Conservation (phyloP, 306 rosid genomes). For the Pterocarpus santalinus region DNA sequence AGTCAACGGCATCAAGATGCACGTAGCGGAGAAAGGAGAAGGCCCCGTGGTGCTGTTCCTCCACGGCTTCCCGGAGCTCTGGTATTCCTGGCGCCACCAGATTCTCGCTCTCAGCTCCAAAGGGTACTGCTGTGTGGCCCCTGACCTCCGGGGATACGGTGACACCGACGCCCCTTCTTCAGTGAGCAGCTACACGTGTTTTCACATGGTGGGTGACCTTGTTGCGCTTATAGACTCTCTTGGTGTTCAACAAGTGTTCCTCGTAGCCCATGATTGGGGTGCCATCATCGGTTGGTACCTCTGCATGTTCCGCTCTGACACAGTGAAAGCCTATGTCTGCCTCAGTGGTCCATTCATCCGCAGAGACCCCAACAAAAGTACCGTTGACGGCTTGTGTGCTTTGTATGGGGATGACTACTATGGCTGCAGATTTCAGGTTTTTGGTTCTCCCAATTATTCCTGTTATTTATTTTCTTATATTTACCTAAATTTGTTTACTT, state of each 20-base stretch:
- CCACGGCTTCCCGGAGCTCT: conserved; percentile 60
- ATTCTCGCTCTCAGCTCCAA: conserved; percentile 42
- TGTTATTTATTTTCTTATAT: no score
- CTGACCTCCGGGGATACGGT: conserved; percentile 52
- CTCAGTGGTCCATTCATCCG: conserved; percentile 47
- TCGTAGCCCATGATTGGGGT: conserved; percentile 59
- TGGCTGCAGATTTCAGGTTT: conserved; percentile 57
- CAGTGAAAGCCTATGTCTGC: conserved; percentile 48
- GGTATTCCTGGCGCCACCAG: conserved; percentile 63
- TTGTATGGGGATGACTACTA: conserved; percentile 53
- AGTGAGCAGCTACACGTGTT: conserved; percentile 14
- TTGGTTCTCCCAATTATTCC: background rate
- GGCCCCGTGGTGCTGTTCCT: conserved; percentile 57
- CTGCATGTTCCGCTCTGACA: conserved; percentile 48
- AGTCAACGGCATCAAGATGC: conserved; percentile 58
- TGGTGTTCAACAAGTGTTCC: conserved; percentile 39
- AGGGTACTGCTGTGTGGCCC: conserved; percentile 54
- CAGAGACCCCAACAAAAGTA: conserved; percentile 35
- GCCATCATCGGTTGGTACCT: conserved; percentile 52
- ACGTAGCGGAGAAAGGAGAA: conserved; percentile 55
- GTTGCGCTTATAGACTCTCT: conserved; percentile 36
- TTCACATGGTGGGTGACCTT: conserved; percentile 51
- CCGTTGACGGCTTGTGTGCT: conserved; percentile 45
- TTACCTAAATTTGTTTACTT: background rate
- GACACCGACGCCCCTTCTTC: conserved; percentile 45